Evolutionary conservation across 306 rosid genomes (phyloP).

Genomic region (Vigna trinervia): DNA sequence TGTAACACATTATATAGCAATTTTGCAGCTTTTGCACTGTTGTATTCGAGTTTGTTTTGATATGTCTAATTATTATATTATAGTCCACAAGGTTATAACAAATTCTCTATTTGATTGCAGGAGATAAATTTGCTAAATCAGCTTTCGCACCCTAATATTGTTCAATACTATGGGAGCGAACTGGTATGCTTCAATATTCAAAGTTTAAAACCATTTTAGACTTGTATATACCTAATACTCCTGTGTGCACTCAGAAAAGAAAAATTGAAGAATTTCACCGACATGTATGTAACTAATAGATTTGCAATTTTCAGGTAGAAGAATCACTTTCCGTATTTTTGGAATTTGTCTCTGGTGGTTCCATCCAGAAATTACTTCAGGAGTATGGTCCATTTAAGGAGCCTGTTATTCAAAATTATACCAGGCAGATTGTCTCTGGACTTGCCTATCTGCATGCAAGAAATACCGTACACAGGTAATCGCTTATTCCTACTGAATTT

Average conservation of each 20-base stretch:
- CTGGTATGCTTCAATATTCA: constrained; percentile 60
- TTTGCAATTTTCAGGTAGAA: constrained; percentile 67
- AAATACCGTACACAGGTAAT: constrained; percentile 93
- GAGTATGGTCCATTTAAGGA: constrained; percentile 92
- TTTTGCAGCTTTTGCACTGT: constrained; percentile 29
- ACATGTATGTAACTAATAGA: not conserved
- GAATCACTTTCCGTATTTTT: constrained; percentile 86
- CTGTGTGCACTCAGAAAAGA: constrained; percentile 14
- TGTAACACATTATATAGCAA: constrained; percentile 6
- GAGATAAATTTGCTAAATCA: constrained; percentile 91
- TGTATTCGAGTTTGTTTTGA: constrained; percentile 39
- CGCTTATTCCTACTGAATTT: constrained; percentile 34
- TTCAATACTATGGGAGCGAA: constrained; percentile 94
- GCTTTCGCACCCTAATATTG: constrained; percentile 89
- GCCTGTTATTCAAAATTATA: constrained; percentile 92
- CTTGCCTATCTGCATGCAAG: constrained; percentile 95
- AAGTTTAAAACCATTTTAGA: constrained; percentile 2
- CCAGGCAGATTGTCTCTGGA: constrained; percentile 90
- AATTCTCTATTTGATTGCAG: constrained; percentile 56
- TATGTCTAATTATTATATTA: constrained; percentile 17
- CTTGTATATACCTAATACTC: constrained; percentile 24
- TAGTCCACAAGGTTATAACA: constrained; percentile 31
- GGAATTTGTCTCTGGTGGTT: constrained; percentile 97
- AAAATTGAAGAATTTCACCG: constrained; percentile 6
- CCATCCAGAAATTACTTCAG: constrained; percentile 91